Percentiles rank a stretch among this genome's conserved stretches.
Evolutionary conservation across 495 filamentous ascomycete genomes (phyloP).

Genomic region (Neurospora hispaniola): DNA sequence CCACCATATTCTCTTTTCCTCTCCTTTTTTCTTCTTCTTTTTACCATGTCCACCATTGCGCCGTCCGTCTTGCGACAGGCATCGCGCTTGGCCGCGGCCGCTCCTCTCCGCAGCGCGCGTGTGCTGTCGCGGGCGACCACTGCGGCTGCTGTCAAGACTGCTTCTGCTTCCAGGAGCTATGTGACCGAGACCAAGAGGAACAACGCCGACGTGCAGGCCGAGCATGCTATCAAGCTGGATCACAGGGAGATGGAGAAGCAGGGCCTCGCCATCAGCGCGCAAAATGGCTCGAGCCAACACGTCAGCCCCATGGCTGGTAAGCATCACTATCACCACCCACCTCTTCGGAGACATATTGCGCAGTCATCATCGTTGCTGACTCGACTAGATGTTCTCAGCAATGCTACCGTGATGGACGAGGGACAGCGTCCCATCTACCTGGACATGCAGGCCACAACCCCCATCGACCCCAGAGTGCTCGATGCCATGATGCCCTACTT

Average conservation of each 20-base stretch:
- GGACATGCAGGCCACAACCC: conserved; percentile 98
- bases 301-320: conserved; percentile 71
- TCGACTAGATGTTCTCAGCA: conserved; percentile 60
- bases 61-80: conserved; percentile 68
- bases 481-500: conserved; percentile 95
- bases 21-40: neutral
- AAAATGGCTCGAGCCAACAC: conserved; percentile 40
- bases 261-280: conserved; percentile 46
- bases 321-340: neutral
- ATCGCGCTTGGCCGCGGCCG: conserved; percentile 53
- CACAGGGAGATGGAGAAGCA: conserved; percentile 75
- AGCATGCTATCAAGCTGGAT: conserved; percentile 72
- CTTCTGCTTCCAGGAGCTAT: conserved; percentile 46
- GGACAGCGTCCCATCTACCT: conserved; percentile 92
- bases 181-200: conserved; percentile 74
- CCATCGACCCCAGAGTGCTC: conserved; percentile 83
- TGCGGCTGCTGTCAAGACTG: conserved; percentile 12
- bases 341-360: neutral
- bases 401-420: conserved; percentile 88
- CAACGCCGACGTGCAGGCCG: conserved; percentile 72
- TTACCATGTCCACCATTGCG: conserved; percentile 60
- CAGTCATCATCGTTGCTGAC: neutral
- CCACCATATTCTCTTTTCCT: conserved; percentile 2
- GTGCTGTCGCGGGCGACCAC: conserved; percentile 34
- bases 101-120: conserved; percentile 34